phyloP scores from a whole-genome alignment of 345 rosid species.

The Triadica sebifera region DNA sequence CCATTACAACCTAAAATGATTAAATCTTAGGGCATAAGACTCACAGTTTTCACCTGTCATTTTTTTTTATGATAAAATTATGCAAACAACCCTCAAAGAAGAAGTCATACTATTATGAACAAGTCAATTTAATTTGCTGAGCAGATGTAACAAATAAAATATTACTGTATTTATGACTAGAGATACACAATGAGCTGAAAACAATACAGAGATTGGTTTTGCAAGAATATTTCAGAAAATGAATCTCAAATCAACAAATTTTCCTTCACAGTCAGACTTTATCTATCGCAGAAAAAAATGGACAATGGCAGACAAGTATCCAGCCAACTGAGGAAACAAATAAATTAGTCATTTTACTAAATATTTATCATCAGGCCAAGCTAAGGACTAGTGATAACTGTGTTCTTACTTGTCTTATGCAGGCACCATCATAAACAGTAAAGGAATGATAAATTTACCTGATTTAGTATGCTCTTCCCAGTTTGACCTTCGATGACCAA shows the following conservation, averaged over 20 bases:
- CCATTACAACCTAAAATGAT: too few species aligned
- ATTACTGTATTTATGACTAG: background rate
- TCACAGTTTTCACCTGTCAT: background rate
- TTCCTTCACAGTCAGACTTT: background rate
- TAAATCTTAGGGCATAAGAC: too few species aligned
- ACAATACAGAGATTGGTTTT: background rate
- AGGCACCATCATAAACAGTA: background rate
- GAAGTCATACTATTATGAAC: background rate
- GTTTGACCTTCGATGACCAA: slow-evolving; percentile 85
- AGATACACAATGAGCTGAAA: background rate
- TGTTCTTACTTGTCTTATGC: background rate
- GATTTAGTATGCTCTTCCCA: slow-evolving; percentile 59
- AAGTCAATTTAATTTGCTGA: background rate
- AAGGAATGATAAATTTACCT: slow-evolving; percentile 40
- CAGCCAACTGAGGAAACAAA: slow-evolving; percentile 55
- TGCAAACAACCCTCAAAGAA: background rate
- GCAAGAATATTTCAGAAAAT: slow-evolving; percentile 3
- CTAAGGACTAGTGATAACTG: background rate
- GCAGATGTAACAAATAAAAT: background rate
- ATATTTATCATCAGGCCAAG: background rate
- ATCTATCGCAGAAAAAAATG: slow-evolving; percentile 37
- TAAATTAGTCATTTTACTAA: slow-evolving; percentile 9
- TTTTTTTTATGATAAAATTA: too few species aligned
- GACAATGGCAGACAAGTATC: slow-evolving; percentile 57
- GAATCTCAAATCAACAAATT: too few species aligned